Percentiles rank a stretch among this genome's conserved stretches.
These are phyloP conservation scores for Ligustrum vulgare DNA, from an alignment of 257 asterid genomes.

Conservation along the genomic window DNA sequence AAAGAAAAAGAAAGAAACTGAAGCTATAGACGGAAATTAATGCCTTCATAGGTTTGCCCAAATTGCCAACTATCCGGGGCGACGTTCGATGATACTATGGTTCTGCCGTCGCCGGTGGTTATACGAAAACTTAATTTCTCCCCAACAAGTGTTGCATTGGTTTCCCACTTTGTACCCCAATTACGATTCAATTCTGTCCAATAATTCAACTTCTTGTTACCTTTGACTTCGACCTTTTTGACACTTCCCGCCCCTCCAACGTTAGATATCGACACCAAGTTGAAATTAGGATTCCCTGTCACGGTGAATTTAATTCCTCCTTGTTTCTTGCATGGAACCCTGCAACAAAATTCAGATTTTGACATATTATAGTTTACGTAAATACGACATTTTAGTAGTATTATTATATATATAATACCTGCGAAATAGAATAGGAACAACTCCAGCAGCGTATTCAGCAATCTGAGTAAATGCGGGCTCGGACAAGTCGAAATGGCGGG, in stretches of 20 bases:
- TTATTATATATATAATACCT: slow-evolving; percentile 27
- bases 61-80: slow-evolving; percentile 43
- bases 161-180: slow-evolving; percentile 51
- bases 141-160: slow-evolving; percentile 27
- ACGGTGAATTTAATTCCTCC: slow-evolving; percentile 48
- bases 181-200: slow-evolving; percentile 38
- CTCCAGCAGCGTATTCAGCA: slow-evolving; percentile 42
- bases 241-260: slow-evolving; percentile 56
- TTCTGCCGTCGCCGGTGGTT: slow-evolving; percentile 45
- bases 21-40: slow-evolving; percentile 24
- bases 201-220: neutral
- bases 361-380: too few relatives aligned
- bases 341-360: neutral
- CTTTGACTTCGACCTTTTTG: slow-evolving; percentile 32
- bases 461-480: slow-evolving; percentile 44
- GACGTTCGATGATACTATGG: slow-evolving; percentile 14
- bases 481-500: slow-evolving; percentile 43
- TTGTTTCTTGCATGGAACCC: slow-evolving; percentile 50
- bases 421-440: slow-evolving; percentile 39
- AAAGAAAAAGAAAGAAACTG: neutral
- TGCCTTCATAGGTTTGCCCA: slow-evolving; percentile 42
- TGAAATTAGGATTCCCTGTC: slow-evolving; percentile 44
- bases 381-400: too few relatives aligned
- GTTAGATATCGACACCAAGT: slow-evolving; percentile 38
- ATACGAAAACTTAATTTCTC: slow-evolving; percentile 34